Percentiles rank a stretch among this genome's conserved stretches.
Evolutionary conservation across 2,329 filamentous ascomycete species (phyloP).

Genomic region (Fusarium palustre): DNA sequence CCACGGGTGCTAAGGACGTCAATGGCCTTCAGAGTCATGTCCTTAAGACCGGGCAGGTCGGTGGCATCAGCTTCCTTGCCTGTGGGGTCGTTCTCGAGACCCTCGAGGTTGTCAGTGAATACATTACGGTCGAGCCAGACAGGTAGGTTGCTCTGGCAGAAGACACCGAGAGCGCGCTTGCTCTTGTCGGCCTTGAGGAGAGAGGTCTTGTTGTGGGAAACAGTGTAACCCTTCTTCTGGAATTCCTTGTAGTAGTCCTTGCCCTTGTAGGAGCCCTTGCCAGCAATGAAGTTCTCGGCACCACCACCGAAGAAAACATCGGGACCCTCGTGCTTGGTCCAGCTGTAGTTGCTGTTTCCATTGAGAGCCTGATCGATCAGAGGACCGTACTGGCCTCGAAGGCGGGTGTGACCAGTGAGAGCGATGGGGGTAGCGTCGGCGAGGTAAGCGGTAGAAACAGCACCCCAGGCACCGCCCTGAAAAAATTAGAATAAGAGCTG

Average conservation of each 20-base stretch:
- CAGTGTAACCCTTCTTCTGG: constrained; percentile 75
- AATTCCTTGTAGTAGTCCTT: constrained; percentile 86
- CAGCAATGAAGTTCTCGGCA: constrained; percentile 81
- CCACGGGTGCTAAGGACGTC: constrained; percentile 78
- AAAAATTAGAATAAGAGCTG: constrained; percentile 21
- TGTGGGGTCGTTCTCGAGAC: constrained; percentile 74
- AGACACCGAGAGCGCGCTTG: constrained; percentile 79
- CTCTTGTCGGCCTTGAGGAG: constrained; percentile 68
- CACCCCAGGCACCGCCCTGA: constrained; percentile 67
- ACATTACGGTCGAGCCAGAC: constrained; percentile 90
- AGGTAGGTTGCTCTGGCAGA: constrained; percentile 78
- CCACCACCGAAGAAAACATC: constrained; percentile 87
- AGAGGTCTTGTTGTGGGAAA: constrained; percentile 80
- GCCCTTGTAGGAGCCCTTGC: constrained; percentile 70
- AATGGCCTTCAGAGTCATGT: constrained; percentile 90
- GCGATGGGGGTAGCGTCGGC: constrained; percentile 86
- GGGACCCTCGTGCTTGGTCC: constrained; percentile 78
- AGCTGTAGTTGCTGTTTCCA: constrained; percentile 82
- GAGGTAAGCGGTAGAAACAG: constrained; percentile 83
- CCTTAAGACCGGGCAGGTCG: constrained; percentile 85
- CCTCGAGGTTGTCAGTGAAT: constrained; percentile 76
- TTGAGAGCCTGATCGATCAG: constrained; percentile 82
- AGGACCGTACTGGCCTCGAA: constrained; percentile 74
- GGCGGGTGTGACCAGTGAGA: constrained; percentile 77
- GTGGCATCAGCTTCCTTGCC: constrained; percentile 72